Evolutionary conservation across 2,329 filamentous ascomycete species (phyloP), one percentile per base, ranked within the genome.

Genomic region (Fusarium robinianum): DNA sequence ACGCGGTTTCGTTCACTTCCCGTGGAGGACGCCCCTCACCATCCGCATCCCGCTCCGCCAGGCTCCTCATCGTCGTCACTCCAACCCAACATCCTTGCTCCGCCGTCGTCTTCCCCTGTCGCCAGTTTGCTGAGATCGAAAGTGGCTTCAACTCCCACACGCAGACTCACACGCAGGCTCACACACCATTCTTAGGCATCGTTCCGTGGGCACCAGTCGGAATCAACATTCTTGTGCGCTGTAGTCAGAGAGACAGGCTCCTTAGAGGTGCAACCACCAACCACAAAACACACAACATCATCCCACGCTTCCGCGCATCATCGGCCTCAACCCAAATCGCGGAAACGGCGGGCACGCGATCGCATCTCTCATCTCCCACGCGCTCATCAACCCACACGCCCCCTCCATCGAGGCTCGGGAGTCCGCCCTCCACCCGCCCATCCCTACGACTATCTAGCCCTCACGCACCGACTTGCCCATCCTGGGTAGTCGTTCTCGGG

Each of bases 401-500:
- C 55, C 58, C 53, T 56, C 44, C 49, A 58, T 48, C 46, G 41
- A 35, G 36, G 37, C 36, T 57, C 37, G 41, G 41, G 46, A 55
- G 33, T 33, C 55, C 56, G 55, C 53, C 49, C 53, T 54, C 41
- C 51, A 53, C 48, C 47, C 41, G 47, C 23, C 42, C 45, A 30
- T 41, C 44, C 43, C 53, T 42, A 48, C 45, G 45, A 40, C 33
- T 21, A 36, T 30, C 35, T 38, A 45, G 16, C 25, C 45, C 48
- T 53, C 54, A 58, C 59, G 53, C 54, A 52, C 49, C 55, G 45
- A 61, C 51, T 64, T 64, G 48, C 60, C 61, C 46, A 19, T 58
- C 57, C 46, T 58, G 58, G 58, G 47, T 47, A 57, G 42, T 30
- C 29, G 26, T 25, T 53, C 35, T 40, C 50, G 35, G 34, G 32